A percentile compares a stretch with the other conserved stretches of the same genome.
Conservation (phyloP, 345 rosid genomes). For the Populus euphratica region DNA sequence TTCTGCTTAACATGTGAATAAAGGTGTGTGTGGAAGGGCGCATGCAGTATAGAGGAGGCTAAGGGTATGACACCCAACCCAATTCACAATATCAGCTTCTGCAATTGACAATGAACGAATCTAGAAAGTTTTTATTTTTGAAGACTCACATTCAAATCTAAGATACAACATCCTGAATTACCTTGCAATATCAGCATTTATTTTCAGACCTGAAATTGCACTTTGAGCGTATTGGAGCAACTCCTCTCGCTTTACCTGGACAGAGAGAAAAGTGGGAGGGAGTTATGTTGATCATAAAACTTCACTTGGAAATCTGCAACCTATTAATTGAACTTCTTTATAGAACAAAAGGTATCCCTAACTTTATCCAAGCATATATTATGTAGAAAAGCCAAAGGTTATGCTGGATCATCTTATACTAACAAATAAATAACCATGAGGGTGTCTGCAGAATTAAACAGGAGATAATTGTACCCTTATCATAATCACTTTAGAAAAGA, state of each 20-base stretch:
- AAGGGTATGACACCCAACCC: neutral
- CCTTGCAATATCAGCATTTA: constrained; percentile 70
- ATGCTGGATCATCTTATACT: too few relatives aligned
- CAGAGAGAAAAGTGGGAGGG: constrained; percentile 1
- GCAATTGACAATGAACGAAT: neutral
- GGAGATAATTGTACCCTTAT: too few relatives aligned
- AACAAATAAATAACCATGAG: too few relatives aligned
- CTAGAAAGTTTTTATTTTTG: neutral
- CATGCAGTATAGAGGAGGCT: neutral
- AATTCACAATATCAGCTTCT: neutral
- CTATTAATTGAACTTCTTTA: neutral
- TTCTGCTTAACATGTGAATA: neutral
- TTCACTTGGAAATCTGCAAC: neutral
- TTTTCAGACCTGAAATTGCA: constrained; percentile 82
- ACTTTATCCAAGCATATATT: too few relatives aligned
- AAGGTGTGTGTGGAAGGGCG: neutral
- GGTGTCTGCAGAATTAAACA: too few relatives aligned
- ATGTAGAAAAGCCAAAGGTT: neutral
- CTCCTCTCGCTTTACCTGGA: constrained; percentile 79
- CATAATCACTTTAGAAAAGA: too few relatives aligned
- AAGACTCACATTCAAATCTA: neutral
- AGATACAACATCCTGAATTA: constrained; percentile 24
- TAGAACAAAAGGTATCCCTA: too few relatives aligned
- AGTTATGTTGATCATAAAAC: neutral
- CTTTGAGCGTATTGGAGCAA: constrained; percentile 77